Evolutionary conservation across 2,329 filamentous ascomycete species (phyloP), one percentile per base, ranked within the genome.

Genomic region (Fusarium mundagurra): DNA sequence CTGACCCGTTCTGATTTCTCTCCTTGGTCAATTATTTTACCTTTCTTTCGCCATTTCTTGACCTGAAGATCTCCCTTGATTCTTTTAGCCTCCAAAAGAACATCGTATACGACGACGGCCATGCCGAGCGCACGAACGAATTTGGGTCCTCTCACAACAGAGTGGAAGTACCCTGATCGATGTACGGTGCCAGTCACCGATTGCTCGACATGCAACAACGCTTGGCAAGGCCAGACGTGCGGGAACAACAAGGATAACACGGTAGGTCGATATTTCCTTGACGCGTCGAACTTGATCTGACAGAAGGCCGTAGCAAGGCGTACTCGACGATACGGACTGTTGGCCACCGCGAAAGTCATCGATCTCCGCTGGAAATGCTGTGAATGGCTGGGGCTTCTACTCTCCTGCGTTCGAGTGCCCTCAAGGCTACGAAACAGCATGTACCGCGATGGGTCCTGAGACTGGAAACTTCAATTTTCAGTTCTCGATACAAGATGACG

Each of bases 361-460:
- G 1, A 9, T 39, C 6, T 3, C 17, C 2, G 20, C 22, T 12
- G 53, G 12, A 4, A 60, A 34, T n/a, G 61, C 65, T 3, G 13
- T 68, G 3, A 36, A 39, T 5, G 65, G 65, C 1, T 68, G 63
- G 53, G 65, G 65, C 4, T 53, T 67, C 22, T 68, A 61, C 12
- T 61, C 48, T 7, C 63, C 65, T 3, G 65, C 45, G 0, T 17
- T 31, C 8, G 18, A 53, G 6, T 68, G 63, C 8, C 65, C 65
- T 1, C 8, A n/a, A 17, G 65, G 65, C 29, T 68, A 67, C 3
- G 9, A 16, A 5, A 27, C n/a, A 1, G 65, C 53, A 0, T 68
- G 65, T 14, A 47, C 31, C 18, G 63, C 24, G 3, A 31, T 55
- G 12, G 63, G 63, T 0, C 11, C 63, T 0, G 6, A 31, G 3